phyloP scores from a whole-genome alignment of 306 rosid genomes.

The Lotus japonicus region DNA sequence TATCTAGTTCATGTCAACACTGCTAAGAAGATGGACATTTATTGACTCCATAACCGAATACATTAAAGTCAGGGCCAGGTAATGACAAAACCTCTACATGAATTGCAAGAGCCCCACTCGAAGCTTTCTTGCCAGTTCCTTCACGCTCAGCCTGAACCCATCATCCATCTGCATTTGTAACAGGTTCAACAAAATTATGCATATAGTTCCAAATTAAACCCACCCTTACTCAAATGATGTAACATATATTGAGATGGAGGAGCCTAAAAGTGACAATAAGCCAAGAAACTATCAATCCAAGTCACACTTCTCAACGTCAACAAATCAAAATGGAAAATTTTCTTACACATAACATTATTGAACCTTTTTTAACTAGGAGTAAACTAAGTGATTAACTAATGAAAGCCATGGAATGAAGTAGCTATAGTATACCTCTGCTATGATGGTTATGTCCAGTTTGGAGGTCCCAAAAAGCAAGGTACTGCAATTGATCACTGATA shows the following conservation, averaged over 20 bases:
- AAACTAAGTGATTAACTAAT: not conserved
- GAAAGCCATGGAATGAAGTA: not conserved
- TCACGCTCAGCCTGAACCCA: conserved; percentile 38
- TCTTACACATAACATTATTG: not conserved
- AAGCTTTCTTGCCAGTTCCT: conserved; percentile 48
- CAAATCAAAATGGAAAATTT: not conserved
- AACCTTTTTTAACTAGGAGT: not conserved
- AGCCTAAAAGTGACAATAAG: no score
- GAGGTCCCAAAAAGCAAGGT: conserved; percentile 53
- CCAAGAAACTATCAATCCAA: no score
- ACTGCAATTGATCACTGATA: conserved; percentile 37
- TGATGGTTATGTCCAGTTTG: conserved; percentile 29
- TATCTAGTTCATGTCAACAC: no score
- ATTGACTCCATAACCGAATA: not conserved
- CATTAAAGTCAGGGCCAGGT: not conserved
- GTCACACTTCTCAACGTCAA: no score
- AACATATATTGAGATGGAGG: no score
- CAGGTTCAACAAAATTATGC: not conserved
- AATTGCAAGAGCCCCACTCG: conserved; percentile 31
- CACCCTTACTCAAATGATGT: no score
- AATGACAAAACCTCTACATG: conserved; percentile 7
- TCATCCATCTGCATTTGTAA: conserved; percentile 50
- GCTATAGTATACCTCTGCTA: conserved; percentile 20
- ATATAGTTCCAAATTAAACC: not conserved
- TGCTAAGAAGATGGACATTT: not conserved